phyloP scores from a whole-genome alignment of 1,284 basidiomycete genomes.

The Ceratobasidium sp. region DNA sequence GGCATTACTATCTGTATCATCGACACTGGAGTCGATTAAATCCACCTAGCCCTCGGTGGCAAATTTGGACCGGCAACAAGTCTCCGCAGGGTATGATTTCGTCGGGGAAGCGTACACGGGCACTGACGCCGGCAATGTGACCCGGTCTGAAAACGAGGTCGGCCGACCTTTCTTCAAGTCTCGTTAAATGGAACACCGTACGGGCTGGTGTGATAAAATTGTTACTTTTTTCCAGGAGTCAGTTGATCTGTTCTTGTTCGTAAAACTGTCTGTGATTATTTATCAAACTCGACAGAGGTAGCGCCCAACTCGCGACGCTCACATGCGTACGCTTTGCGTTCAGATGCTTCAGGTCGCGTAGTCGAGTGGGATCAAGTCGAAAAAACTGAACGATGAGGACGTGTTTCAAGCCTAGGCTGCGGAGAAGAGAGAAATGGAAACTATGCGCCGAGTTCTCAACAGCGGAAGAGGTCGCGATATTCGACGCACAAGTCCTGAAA shows the following conservation, averaged over 20 bases:
- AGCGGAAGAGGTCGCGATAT: too few relatives aligned
- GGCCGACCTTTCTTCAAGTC: background rate
- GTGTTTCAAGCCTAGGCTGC: conserved; percentile 9
- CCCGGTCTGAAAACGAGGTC: too few relatives aligned
- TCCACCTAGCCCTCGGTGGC: conserved; percentile 62
- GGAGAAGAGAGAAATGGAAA: conserved; percentile 4
- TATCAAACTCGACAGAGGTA: conserved; percentile 2
- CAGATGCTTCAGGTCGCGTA: conserved; percentile 5
- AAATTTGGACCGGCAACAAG: conserved; percentile 62
- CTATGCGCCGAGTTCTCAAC: too few relatives aligned
- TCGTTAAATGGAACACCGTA: conserved; percentile 1
- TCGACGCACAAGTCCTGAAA: too few relatives aligned
- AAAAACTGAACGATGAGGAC: conserved; percentile 4
- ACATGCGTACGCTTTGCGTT: conserved; percentile 3
- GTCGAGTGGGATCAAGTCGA: background rate
- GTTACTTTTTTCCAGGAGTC: conserved; percentile 1
- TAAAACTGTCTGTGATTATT: background rate
- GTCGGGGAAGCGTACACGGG: conserved; percentile 55
- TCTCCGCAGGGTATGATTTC: conserved; percentile 61
- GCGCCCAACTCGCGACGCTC: conserved; percentile 15
- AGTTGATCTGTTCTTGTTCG: background rate
- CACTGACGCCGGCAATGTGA: too few relatives aligned
- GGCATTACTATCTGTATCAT: conserved; percentile 64
- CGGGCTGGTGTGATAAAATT: conserved; percentile 2
- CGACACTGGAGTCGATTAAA: conserved; percentile 64